These are phyloP conservation scores for Boletus fagicola DNA, from an alignment of 768 basidiomycete species.

Conservation along the genomic window DNA sequence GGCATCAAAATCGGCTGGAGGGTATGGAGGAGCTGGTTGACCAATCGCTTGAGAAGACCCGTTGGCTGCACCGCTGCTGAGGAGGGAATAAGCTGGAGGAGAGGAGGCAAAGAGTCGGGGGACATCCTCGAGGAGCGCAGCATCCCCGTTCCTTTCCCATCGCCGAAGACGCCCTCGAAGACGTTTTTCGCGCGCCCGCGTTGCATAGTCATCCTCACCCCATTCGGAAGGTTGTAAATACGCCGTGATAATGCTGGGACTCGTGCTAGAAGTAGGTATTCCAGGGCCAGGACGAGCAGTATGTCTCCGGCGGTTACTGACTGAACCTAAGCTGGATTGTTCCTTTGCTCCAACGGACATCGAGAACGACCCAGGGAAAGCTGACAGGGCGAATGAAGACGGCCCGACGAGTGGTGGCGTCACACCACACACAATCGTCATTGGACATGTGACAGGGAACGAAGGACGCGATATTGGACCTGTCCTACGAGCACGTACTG, in stretches of 20 bases:
- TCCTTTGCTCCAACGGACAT: slow-evolving; percentile 13
- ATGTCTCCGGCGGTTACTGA: slow-evolving; percentile 14
- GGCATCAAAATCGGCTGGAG: slow-evolving; percentile 27
- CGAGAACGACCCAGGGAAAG: slow-evolving; percentile 14
- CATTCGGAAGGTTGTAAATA: slow-evolving; percentile 42
- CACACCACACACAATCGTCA: slow-evolving; percentile 85
- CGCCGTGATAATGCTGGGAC: slow-evolving; percentile 21
- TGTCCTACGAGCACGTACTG: slow-evolving; percentile 73
- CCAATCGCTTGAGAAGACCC: slow-evolving; percentile 20
- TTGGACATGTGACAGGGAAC: slow-evolving; percentile 64
- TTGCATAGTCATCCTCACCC: slow-evolving; percentile 65
- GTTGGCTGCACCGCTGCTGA: background rate
- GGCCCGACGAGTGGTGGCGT: slow-evolving; percentile 71
- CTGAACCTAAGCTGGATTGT: background rate
- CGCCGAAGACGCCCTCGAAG: slow-evolving; percentile 66
- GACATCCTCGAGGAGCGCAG: slow-evolving; percentile 58
- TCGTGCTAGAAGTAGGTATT: slow-evolving; percentile 34
- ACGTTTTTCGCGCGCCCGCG: slow-evolving; percentile 67
- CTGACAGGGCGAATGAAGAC: slow-evolving; percentile 18
- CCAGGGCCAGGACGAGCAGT: slow-evolving; percentile 21
- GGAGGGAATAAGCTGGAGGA: slow-evolving; percentile 8
- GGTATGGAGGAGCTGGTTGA: slow-evolving; percentile 23
- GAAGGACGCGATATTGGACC: slow-evolving; percentile 59
- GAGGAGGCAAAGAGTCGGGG: slow-evolving; percentile 47
- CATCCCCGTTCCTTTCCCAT: slow-evolving; percentile 67